Conservation (phyloP, 2,329 filamentous ascomycete species). For the Pestalotiopsis sp. region DNA sequence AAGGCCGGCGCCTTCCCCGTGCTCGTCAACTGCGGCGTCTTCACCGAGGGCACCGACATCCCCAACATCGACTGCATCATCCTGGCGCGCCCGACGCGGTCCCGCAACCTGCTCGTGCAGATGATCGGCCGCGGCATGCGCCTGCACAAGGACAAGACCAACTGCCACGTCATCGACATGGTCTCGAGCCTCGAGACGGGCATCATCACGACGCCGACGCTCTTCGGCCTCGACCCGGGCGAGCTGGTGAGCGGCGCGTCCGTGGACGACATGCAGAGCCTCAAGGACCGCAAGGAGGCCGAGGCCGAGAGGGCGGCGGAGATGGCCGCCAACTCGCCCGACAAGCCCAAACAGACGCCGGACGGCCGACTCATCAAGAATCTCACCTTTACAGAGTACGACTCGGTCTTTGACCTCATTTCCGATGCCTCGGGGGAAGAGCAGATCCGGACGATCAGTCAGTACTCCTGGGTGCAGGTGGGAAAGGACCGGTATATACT, state of each 20-base stretch:
- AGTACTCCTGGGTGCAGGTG: slow-evolving; percentile 81
- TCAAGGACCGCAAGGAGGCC: slow-evolving; percentile 51
- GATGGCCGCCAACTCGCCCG: slow-evolving; percentile 18
- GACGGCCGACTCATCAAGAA: slow-evolving; percentile 31
- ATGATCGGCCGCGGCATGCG: slow-evolving; percentile 98
- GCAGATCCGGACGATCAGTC: slow-evolving; percentile 77
- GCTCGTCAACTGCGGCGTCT: slow-evolving; percentile 91
- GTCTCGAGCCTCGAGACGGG: slow-evolving; percentile 83
- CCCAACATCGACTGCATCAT: slow-evolving; percentile 95
- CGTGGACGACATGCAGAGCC: slow-evolving; percentile 60
- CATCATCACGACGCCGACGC: slow-evolving; percentile 85
- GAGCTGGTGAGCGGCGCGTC: slow-evolving; percentile 73
- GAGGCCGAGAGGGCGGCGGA: slow-evolving; percentile 38
- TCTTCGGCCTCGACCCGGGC: slow-evolving; percentile 88
- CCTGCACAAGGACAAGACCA: slow-evolving; percentile 74
- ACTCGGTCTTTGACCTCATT: slow-evolving; percentile 88
- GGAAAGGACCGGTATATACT: slow-evolving; percentile 73
- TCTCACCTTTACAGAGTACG: slow-evolving; percentile 87
- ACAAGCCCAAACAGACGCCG: background rate
- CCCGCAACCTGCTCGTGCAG: slow-evolving; percentile 90
- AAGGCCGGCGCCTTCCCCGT: slow-evolving; percentile 78
- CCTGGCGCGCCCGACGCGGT: slow-evolving; percentile 84
- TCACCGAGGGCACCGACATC: slow-evolving; percentile 97
- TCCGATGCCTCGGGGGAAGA: slow-evolving; percentile 77
- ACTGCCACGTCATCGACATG: slow-evolving; percentile 97